Base-by-base conservation (phyloP, 2,329 filamentous ascomycete species). In the Lachnellula cervina region DNA sequence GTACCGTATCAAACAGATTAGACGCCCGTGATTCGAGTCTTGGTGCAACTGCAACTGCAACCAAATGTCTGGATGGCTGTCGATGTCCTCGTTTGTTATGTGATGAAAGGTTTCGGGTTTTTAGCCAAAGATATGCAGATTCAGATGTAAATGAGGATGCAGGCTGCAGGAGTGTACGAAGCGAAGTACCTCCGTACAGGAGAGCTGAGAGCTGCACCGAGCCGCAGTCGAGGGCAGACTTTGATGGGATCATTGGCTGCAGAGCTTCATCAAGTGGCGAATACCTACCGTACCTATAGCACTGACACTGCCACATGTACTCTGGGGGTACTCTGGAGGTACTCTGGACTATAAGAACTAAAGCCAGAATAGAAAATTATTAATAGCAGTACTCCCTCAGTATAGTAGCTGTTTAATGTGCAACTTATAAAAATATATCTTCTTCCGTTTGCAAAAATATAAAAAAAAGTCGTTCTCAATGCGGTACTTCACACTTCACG, bases 191-290 rank as follows among this genome's bases (percentile, higher is more conserved):
- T 9, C 8, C 8, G 28, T 32, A 32, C 28, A 32, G 28, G 28
- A 32, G 9, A 32, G 28, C 8, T 32, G 28, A 32, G 28, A 32
- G 34, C 48, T 50, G 49, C 49, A 51, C 44, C 21, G 49, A 51
- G 49, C 49, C 49, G 49, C 49, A 51, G 49, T 51, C 38, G 23
- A 51, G 49, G 46, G 4, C 16, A 49, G 23, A 35, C 34, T 43
- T 51, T n/a, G 44, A 14, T 2, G 4, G 6, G 13, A 2, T 32
- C 3, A 51, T 51, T 51, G 49, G 49, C 23, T 44, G 37, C 17
- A 21, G 35, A 7, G 28, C 37, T 11, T n/a, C 23, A 17, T 17
- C 23, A 32, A 46, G 40, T 40, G 50, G 42, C 50, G 50, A 52
- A 52, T n/a, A n/a, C n/a, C n/a, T n/a, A n/a, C n/a, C n/a, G n/a